phyloP scores from a whole-genome alignment of 768 basidiomycete genomes.

The Leccinellum rugosiceps region DNA sequence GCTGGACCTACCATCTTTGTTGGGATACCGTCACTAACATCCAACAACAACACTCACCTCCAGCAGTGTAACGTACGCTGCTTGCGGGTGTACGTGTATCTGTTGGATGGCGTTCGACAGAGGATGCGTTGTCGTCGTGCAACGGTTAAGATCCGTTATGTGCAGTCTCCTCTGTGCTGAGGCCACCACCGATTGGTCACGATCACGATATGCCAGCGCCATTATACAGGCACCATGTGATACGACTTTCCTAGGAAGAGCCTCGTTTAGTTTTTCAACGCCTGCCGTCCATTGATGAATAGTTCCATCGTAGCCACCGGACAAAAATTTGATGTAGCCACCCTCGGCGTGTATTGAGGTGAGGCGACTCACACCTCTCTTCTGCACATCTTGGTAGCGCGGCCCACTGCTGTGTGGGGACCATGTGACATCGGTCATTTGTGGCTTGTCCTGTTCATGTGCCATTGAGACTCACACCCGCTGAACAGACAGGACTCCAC shows the following conservation, averaged over 20 bases:
- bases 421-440: conserved; percentile 30
- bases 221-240: conserved; percentile 30
- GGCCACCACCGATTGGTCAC: conserved; percentile 34
- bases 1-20: conserved; percentile 39
- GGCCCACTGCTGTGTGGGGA: conserved; percentile 32
- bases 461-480: conserved; percentile 22
- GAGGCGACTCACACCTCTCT: conserved; percentile 42
- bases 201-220: conserved; percentile 39
- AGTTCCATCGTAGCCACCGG: conserved; percentile 47
- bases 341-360: conserved; percentile 33
- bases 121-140: conserved; percentile 25
- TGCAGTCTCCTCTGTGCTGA: conserved; percentile 35
- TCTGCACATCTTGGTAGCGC: conserved; percentile 22
- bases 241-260: conserved; percentile 28
- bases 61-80: conserved; percentile 40
- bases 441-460: conserved; percentile 30
- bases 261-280: conserved; percentile 17
- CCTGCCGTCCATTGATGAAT: conserved; percentile 39
- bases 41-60: conserved; percentile 39
- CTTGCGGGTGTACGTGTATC: conserved; percentile 45
- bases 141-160: conserved; percentile 38
- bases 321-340: conserved; percentile 40
- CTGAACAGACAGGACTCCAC: conserved; percentile 25
- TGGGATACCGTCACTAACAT: conserved; percentile 9
- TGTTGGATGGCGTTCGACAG: conserved; percentile 42